These are phyloP conservation scores for Boletus reticulatus DNA, from an alignment of 768 basidiomycete genomes.

Conservation along the genomic window DNA sequence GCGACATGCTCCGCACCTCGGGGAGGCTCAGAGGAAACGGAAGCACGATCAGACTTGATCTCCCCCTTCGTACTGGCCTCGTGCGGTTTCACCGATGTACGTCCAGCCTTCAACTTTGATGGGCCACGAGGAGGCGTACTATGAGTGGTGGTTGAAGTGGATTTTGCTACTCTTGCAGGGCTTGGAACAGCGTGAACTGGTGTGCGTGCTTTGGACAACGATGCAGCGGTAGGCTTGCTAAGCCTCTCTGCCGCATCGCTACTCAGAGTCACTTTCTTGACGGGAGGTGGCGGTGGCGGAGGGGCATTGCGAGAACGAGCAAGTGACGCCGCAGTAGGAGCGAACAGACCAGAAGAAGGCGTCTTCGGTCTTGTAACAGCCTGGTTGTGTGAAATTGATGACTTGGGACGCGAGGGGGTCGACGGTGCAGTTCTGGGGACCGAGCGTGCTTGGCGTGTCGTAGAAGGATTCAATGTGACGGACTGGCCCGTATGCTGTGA, in stretches of 20 bases:
- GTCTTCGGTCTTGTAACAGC: slow-evolving; percentile 49
- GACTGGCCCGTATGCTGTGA: slow-evolving; percentile 44
- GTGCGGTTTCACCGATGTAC: slow-evolving; percentile 24
- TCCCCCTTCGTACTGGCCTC: slow-evolving; percentile 20
- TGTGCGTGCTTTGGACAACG: slow-evolving; percentile 59
- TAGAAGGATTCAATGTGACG: slow-evolving; percentile 31
- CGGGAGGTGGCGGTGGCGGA: slow-evolving; percentile 44
- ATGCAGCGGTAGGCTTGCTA: slow-evolving; percentile 82
- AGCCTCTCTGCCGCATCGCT: slow-evolving; percentile 60
- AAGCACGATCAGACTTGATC: slow-evolving; percentile 15
- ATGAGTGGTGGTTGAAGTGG: slow-evolving; percentile 30
- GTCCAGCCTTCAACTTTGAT: slow-evolving; percentile 28
- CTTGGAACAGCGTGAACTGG: slow-evolving; percentile 14
- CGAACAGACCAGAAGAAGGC: slow-evolving; percentile 66
- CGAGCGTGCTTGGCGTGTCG: slow-evolving; percentile 24
- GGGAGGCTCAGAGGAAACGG: slow-evolving; percentile 25
- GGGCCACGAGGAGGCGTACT: slow-evolving; percentile 26
- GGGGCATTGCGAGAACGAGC: slow-evolving; percentile 62
- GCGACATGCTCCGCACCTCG: slow-evolving; percentile 19
- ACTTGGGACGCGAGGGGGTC: slow-evolving; percentile 37
- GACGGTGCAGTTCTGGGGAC: slow-evolving; percentile 30
- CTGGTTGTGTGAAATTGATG: slow-evolving; percentile 26
- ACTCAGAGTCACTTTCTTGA: slow-evolving; percentile 54
- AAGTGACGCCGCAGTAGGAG: slow-evolving; percentile 81
- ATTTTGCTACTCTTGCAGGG: slow-evolving; percentile 28